Conservation (phyloP, 768 basidiomycete genomes). For the Mycena rosella region DNA sequence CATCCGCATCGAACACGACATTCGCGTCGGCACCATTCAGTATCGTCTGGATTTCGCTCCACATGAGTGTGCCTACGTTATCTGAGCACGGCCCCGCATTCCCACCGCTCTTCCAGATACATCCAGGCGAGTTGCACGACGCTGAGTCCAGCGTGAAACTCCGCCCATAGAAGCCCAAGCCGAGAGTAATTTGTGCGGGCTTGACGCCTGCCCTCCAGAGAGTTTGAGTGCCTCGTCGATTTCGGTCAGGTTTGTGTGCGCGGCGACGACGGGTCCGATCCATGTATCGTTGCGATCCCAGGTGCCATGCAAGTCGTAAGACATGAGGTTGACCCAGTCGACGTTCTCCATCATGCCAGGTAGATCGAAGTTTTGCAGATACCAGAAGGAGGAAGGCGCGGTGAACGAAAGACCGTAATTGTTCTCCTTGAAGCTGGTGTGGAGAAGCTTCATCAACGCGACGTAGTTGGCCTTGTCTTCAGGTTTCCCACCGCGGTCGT, state of each 20-base stretch:
- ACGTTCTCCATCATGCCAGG: background rate
- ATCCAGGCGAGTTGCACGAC: background rate
- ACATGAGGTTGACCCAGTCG: background rate
- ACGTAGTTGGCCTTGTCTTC: slow-evolving; percentile 10
- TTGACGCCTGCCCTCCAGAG: background rate
- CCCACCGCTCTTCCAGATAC: background rate
- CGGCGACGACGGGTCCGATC: background rate
- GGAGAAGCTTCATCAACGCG: slow-evolving; percentile 13
- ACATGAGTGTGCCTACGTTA: slow-evolving; percentile 20
- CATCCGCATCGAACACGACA: slow-evolving; percentile 1
- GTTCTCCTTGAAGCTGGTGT: background rate
- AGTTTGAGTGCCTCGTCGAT: background rate
- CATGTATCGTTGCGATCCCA: slow-evolving; percentile 4
- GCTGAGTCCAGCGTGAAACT: background rate
- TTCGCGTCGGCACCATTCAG: background rate
- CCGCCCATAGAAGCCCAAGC: background rate
- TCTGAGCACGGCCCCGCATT: slow-evolving; percentile 4
- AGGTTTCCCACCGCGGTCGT: background rate
- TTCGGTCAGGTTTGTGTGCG: slow-evolving; percentile 2
- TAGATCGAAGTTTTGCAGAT: slow-evolving; percentile 1
- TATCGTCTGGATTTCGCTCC: background rate
- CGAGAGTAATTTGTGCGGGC: background rate
- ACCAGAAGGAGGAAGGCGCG: slow-evolving; percentile 17
- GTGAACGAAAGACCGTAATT: slow-evolving; percentile 4
- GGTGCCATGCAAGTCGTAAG: background rate